phyloP scores from a whole-genome alignment of 176 grass and related monocot genomes.

The Musa troglodytarum region DNA sequence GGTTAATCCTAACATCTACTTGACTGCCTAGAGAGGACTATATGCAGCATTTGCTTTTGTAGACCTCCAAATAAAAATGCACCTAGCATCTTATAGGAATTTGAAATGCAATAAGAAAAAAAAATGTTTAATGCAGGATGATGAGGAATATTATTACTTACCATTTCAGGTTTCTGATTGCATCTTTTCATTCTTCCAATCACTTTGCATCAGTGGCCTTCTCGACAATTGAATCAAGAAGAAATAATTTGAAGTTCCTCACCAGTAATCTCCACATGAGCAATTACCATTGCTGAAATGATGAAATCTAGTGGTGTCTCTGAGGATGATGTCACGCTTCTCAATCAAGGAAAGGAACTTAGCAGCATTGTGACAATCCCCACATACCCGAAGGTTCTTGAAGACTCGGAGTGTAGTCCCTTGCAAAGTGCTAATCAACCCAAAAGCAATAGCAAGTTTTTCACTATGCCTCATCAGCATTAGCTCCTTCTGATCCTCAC shows the following conservation, averaged over 20 bases:
- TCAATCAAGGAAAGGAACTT: constrained; percentile 64
- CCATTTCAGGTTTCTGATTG: background rate
- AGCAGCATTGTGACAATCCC: constrained; percentile 61
- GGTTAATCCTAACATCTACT: no score
- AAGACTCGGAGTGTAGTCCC: constrained; percentile 42
- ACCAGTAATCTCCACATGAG: constrained; percentile 72
- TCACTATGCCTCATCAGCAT: constrained; percentile 71
- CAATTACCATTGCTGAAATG: constrained; percentile 53
- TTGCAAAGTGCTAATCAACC: constrained; percentile 38
- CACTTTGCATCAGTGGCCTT: background rate
- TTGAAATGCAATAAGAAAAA: no score
- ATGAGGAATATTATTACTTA: background rate
- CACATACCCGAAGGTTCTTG: constrained; percentile 64
- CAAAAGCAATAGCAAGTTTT: constrained; percentile 62
- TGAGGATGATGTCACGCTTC: constrained; percentile 42
- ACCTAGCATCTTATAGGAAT: no score
- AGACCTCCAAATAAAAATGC: no score
- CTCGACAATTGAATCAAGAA: background rate
- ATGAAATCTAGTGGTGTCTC: constrained; percentile 64
- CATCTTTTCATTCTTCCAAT: background rate
- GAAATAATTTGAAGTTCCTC: constrained; percentile 6
- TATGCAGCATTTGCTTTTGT: no score
- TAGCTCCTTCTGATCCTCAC: constrained; percentile 38
- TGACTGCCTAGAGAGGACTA: no score
- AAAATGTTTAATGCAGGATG: no score